Conservation (phyloP, 306 rosid genomes). For the Prunus mongolica region DNA sequence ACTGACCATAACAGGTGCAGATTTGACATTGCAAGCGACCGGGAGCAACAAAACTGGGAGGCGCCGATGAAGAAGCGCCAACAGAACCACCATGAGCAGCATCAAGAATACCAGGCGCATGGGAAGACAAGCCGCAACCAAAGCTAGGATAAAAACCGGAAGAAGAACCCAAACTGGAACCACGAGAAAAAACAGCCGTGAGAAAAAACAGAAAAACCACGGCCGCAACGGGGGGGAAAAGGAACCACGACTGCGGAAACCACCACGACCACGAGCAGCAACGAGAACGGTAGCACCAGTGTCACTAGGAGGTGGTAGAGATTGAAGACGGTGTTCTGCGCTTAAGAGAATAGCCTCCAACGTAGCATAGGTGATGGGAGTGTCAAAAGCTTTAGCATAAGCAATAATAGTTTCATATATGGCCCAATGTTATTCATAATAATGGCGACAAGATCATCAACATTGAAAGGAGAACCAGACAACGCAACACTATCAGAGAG, state of each 20-base stretch:
- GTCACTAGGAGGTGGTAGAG: background rate
- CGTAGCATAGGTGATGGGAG: background rate
- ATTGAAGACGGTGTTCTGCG: background rate
- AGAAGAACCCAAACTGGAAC: background rate
- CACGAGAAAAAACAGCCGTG: too few species aligned
- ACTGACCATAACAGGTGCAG: background rate
- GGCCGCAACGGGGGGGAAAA: background rate
- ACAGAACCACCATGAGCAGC: background rate
- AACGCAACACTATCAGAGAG: background rate
- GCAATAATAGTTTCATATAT: background rate
- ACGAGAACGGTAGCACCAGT: background rate
- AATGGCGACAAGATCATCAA: background rate
- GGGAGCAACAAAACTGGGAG: accelerated
- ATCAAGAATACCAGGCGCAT: accelerated
- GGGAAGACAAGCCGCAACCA: too few species aligned
- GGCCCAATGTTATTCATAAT: background rate
- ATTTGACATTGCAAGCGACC: background rate
- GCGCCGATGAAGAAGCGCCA: background rate
- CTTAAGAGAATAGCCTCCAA: background rate
- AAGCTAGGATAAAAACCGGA: background rate
- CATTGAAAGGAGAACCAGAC: background rate
- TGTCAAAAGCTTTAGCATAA: background rate
- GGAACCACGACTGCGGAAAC: background rate
- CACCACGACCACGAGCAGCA: background rate
- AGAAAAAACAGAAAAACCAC: background rate